Evolutionary conservation across 2,329 filamentous ascomycete species (phyloP).

Genomic region (Chrysosphaeria jannelii): DNA sequence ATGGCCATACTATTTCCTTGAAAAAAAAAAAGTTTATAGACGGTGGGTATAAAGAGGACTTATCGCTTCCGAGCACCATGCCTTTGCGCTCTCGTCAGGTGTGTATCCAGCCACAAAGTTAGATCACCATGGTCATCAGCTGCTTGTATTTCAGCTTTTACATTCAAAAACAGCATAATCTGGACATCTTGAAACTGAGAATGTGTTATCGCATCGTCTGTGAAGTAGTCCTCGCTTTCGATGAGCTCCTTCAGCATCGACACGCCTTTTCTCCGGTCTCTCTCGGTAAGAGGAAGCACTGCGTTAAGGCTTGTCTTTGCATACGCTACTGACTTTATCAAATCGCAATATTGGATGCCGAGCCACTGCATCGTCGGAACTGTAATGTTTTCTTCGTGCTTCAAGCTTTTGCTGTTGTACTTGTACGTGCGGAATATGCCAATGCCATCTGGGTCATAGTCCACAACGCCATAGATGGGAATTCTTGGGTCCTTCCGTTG

Average conservation of each 20-base stretch:
- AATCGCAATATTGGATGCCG: constrained; percentile 14
- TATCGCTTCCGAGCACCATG: no score
- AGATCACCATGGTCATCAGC: constrained; percentile 25
- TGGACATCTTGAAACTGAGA: constrained; percentile 28
- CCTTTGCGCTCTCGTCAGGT: constrained; percentile 8
- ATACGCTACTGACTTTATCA: not conserved
- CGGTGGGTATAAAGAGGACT: no score
- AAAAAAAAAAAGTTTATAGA: no score
- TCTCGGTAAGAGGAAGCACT: constrained; percentile 13
- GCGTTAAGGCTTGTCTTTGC: constrained; percentile 6
- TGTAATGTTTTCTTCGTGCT: constrained; percentile 23
- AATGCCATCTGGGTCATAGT: constrained; percentile 51
- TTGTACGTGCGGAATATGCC: constrained; percentile 47
- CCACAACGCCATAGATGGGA: constrained; percentile 32
- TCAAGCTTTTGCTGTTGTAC: constrained; percentile 29
- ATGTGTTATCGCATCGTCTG: constrained; percentile 7
- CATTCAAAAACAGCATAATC: constrained; percentile 39
- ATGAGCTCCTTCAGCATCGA: constrained; percentile 17
- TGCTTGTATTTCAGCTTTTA: constrained; percentile 53
- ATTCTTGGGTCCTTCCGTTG: constrained; percentile 16
- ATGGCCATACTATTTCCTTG: no score
- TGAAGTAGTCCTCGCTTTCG: constrained; percentile 1
- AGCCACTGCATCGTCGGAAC: constrained; percentile 30
- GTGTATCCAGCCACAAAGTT: constrained; percentile 17
- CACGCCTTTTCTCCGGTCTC: constrained; percentile 27